Percentiles rank a stretch among this genome's conserved stretches.
phyloP scores from a whole-genome alignment of 2,329 filamentous ascomycete species.

The Dothideomycetes sp. region DNA sequence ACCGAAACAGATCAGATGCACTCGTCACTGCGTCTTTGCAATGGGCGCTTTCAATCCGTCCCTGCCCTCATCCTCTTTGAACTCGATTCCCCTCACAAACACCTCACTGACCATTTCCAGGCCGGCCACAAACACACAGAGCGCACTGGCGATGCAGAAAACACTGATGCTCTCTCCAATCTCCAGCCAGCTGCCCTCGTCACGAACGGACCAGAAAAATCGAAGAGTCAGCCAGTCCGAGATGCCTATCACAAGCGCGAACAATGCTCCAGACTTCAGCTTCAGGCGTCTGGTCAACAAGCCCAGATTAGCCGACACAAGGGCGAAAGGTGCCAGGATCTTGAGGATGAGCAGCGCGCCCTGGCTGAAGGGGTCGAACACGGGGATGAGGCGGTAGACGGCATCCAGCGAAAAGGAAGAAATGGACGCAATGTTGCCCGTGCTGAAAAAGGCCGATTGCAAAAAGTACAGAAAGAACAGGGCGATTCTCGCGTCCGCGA shows the following conservation, averaged over 20 bases:
- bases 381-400: constrained; percentile 72
- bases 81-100: constrained; percentile 71
- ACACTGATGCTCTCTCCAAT: constrained; percentile 96
- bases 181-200: constrained; percentile 94
- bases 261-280: constrained; percentile 77
- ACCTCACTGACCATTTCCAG: constrained; percentile 77
- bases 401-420: constrained; percentile 90
- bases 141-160: constrained; percentile 79
- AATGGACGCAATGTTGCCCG: constrained; percentile 87
- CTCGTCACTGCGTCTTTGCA: too few species aligned
- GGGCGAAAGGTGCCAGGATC: constrained; percentile 81
- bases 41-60: too few species aligned
- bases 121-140: constrained; percentile 83
- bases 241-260: constrained; percentile 88
- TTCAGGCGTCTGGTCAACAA: constrained; percentile 77
- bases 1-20: too few species aligned
- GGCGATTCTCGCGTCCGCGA: constrained; percentile 78
- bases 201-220: constrained; percentile 96
- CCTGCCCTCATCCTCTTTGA: constrained; percentile 34
- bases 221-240: constrained; percentile 86
- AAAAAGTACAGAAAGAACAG: constrained; percentile 93
- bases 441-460: constrained; percentile 94
- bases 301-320: constrained; percentile 89
- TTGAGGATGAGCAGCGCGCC: constrained; percentile 79
- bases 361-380: constrained; percentile 92